Evolutionary conservation across 2,329 filamentous ascomycete genomes (phyloP), one percentile per base, ranked within the genome.

Genomic region (Aspergillus clavatus): DNA sequence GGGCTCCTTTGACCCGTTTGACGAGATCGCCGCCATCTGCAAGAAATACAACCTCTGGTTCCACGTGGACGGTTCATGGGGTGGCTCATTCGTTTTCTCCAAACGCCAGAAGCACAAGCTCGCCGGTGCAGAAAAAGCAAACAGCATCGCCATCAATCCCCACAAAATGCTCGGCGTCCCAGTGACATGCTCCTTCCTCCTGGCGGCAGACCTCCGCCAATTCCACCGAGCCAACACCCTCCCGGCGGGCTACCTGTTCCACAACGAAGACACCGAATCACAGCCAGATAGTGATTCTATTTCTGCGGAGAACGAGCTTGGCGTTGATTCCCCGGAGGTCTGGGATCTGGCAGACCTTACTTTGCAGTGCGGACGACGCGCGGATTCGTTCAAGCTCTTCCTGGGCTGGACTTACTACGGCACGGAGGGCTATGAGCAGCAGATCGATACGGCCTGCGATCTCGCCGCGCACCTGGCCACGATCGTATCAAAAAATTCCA

Each of bases 81-180:
- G 93, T 53, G 91, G 89, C 0, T 79, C 84, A 1, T 88, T 87
- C 47, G 77, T 87, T 53, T 96, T 97, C 70, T 86, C 82, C 0
- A 58, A 75, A n/a, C 71, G 70, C 46, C 83, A 86, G 35, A 72
- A 72, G 37, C 57, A 71, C 43, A 87, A 89, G 61, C 72, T 97
- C 7, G 66, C 72, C 1, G 91, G 91, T 11, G 74, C 79, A 2
- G 77, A 89, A 36, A 76, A 84, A 31, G 93, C 90, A 7, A 79
- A 96, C 67, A 88, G 83, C 11, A 74, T 97, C 29, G 88, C 89
- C 2, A 80, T 95, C 43, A 97, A 95, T 67, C 90, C 93, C 46
- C 93, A 98, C 72, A 97, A 97, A 72, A 97, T 97, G 93, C 79
- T 97, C 62, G 88, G 88, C 47, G 87, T 89, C 2, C 91, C 93